Conservation (phyloP, 2,329 filamentous ascomycete species). For the Scedosporium dehoogii region DNA sequence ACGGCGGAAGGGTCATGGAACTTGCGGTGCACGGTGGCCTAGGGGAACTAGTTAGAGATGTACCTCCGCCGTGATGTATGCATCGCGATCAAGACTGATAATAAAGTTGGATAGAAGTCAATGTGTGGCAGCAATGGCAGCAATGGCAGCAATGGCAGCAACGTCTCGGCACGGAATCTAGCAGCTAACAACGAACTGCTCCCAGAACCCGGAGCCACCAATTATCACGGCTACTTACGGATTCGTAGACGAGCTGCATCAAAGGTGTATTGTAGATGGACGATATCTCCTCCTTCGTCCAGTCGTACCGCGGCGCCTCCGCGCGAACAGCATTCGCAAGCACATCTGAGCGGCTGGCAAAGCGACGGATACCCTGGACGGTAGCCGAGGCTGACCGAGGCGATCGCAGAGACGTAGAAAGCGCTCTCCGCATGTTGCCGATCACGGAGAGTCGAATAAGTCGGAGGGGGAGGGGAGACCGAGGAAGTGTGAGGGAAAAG, state of each 20-base stretch:
- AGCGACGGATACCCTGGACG: neutral
- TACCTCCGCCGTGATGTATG: too few species aligned
- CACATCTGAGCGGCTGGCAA: conserved; percentile 15
- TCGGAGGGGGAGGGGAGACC: neutral
- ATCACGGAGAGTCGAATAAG: neutral
- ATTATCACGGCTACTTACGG: conserved; percentile 38
- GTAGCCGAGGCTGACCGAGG: neutral
- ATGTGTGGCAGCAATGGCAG: too few species aligned
- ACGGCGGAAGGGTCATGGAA: conserved; percentile 79
- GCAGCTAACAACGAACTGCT: too few species aligned
- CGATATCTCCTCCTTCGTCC: conserved; percentile 73
- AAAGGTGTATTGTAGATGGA: conserved; percentile 74
- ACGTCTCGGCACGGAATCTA: too few species aligned
- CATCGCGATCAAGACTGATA: too few species aligned
- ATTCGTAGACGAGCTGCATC: conserved; percentile 66
- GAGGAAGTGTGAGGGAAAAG: neutral
- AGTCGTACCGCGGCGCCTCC: conserved; percentile 55
- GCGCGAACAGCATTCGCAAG: conserved; percentile 48
- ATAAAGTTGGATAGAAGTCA: too few species aligned
- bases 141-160: too few species aligned
- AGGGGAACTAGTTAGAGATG: conserved; percentile 1
- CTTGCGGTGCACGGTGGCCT: conserved; percentile 70
- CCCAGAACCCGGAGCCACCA: too few species aligned
- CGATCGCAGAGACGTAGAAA: neutral
- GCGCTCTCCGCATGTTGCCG: neutral